Evolutionary conservation across 208 protist species (phyloP).

Genomic region (Wallacemonas collosoma): DNA sequence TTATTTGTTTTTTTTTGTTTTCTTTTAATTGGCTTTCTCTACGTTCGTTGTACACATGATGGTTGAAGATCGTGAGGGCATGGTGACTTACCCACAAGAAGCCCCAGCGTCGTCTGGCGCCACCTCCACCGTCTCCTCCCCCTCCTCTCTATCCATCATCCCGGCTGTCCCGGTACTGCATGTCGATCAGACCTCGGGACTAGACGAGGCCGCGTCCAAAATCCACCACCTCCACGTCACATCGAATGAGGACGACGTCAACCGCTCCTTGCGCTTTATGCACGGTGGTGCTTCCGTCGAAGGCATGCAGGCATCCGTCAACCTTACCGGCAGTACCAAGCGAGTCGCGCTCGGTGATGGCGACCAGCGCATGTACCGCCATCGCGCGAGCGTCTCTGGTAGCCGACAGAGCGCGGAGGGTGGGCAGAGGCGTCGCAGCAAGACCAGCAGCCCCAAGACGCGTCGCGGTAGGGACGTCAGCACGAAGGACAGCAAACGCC

Average conservation of each 20-base stretch:
- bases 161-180: not conserved
- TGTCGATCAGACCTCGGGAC: not conserved
- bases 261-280: constrained; percentile 11
- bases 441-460: no score
- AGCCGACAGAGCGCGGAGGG: not conserved
- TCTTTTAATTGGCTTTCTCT: not conserved
- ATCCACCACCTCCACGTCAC: constrained; percentile 6
- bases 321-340: not conserved
- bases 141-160: not conserved
- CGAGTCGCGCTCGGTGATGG: constrained; percentile 1
- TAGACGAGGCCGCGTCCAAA: constrained; percentile 2
- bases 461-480: no score
- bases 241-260: not conserved
- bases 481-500: no score
- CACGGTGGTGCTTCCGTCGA: not conserved
- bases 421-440: no score
- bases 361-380: constrained; percentile 7
- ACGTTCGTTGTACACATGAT: not conserved
- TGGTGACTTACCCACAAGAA: not conserved
- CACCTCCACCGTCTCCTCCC: not conserved
- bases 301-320: not conserved
- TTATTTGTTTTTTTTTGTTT: not conserved
- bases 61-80: not conserved
- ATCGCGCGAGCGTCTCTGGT: constrained; percentile 6
- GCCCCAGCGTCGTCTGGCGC: not conserved